Evolutionary conservation across 2,329 filamentous ascomycete genomes (phyloP).

Genomic region (Cladosporium sp.): DNA sequence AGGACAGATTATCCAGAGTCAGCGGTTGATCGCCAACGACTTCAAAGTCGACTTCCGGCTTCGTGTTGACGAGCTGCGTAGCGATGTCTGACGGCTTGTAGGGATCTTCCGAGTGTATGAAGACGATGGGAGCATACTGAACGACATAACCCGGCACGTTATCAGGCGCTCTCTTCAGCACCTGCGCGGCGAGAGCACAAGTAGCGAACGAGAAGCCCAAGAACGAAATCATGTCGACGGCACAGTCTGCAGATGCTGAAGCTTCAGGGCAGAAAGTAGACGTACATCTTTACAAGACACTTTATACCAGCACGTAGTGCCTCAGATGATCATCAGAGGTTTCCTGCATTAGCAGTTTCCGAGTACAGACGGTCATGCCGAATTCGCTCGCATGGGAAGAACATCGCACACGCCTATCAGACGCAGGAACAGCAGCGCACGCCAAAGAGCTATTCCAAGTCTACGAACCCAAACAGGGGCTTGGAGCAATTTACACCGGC

Average conservation of each 20-base stretch:
- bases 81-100: conserved; percentile 43
- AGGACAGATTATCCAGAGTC: conserved; percentile 39
- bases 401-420: not conserved
- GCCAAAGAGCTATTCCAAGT: not conserved
- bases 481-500: too few relatives aligned
- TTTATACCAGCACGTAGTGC: not conserved
- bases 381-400: not conserved
- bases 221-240: conserved; percentile 42
- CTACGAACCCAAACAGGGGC: too few relatives aligned
- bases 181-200: not conserved
- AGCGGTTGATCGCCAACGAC: conserved; percentile 32
- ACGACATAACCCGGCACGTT: conserved; percentile 25
- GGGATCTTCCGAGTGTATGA: conserved; percentile 39
- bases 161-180: not conserved
- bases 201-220: not conserved
- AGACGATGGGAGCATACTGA: conserved; percentile 40
- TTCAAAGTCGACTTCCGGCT: conserved; percentile 36
- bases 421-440: not conserved
- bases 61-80: conserved; percentile 38
- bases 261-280: too few relatives aligned
- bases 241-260: conserved; percentile 53
- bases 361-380: not conserved
- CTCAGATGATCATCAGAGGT: not conserved
- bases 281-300: not conserved
- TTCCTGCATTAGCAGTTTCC: not conserved